Percentiles rank a stretch among this genome's conserved stretches.
Evolutionary conservation across 2,329 filamentous ascomycete species (phyloP).

Genomic region (Stachybotrys echinatus): DNA sequence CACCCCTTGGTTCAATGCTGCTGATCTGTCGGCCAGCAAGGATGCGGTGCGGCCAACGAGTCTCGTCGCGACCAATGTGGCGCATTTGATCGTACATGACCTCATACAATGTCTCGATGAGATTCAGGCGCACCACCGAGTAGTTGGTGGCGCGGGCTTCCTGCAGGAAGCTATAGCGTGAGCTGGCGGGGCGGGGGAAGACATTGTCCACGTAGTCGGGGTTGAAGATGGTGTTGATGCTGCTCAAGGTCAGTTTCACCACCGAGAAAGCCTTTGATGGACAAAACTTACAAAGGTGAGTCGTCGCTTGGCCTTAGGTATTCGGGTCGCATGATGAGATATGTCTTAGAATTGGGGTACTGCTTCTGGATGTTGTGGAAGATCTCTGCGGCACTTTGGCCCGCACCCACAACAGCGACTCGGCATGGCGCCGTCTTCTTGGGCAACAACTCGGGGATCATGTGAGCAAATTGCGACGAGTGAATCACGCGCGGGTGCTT

Average conservation of each 20-base stretch:
- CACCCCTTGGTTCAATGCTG: slow-evolving; percentile 48
- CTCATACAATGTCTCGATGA: slow-evolving; percentile 86
- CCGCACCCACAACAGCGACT: slow-evolving; percentile 81
- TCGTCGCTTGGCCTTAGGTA: slow-evolving; percentile 90
- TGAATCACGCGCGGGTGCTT: slow-evolving; percentile 74
- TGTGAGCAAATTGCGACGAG: slow-evolving; percentile 77
- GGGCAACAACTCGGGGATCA: slow-evolving; percentile 53
- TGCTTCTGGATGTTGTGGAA: slow-evolving; percentile 80
- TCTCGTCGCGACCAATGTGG: slow-evolving; percentile 60
- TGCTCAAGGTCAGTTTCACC: slow-evolving; percentile 37
- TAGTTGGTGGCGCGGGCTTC: slow-evolving; percentile 88
- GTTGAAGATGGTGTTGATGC: slow-evolving; percentile 95
- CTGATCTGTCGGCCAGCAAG: slow-evolving; percentile 62
- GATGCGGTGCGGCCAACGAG: slow-evolving; percentile 77
- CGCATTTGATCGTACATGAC: slow-evolving; percentile 82
- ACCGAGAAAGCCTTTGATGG: too few species aligned
- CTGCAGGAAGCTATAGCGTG: slow-evolving; percentile 55
- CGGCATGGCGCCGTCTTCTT: slow-evolving; percentile 55
- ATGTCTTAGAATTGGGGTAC: slow-evolving; percentile 77
- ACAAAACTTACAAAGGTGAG: slow-evolving; percentile 74
- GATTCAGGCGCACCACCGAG: slow-evolving; percentile 82
- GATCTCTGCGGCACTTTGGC: slow-evolving; percentile 92
- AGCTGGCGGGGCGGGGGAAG: slow-evolving; percentile 59
- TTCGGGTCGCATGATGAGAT: slow-evolving; percentile 74
- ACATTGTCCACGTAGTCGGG: slow-evolving; percentile 75